phyloP scores from a whole-genome alignment of 2,329 filamentous ascomycete genomes.

The Hypoxylon sp. region DNA sequence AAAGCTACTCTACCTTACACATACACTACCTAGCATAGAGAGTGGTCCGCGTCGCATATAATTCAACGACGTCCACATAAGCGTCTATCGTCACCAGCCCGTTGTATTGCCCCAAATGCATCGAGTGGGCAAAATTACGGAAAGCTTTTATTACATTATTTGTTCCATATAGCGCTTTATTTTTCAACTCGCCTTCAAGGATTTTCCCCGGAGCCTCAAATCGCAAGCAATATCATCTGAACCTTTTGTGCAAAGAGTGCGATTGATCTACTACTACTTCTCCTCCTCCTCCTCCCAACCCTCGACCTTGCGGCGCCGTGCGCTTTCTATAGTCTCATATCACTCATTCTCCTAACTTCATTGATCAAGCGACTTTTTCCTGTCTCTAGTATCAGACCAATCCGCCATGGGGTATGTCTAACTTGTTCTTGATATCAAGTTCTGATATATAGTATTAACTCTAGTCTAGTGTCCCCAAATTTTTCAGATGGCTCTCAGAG shows the following conservation, averaged over 20 bases:
- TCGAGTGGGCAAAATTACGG: constrained; percentile 18
- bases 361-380: constrained; percentile 11
- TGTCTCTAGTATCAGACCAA: constrained; percentile 2
- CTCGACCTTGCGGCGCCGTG: constrained; percentile 12
- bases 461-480: constrained; percentile 78
- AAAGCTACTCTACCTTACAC: constrained; percentile 16
- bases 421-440: constrained; percentile 17
- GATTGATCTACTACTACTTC: constrained; percentile 1
- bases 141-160: constrained; percentile 23
- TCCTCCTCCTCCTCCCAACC: not conserved
- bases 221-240: constrained; percentile 16
- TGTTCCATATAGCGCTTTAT: constrained; percentile 39
- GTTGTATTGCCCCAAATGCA: constrained; percentile 41
- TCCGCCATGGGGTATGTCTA: constrained; percentile 49
- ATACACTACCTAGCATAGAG: not conserved
- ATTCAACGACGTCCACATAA: constrained; percentile 10
- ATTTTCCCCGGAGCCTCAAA: constrained; percentile 4
- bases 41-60: constrained; percentile 25
- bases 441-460: constrained; percentile 36
- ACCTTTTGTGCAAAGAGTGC: not conserved
- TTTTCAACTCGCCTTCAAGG: not conserved
- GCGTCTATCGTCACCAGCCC: constrained; percentile 10
- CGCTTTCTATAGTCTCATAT: constrained; percentile 10
- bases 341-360: not conserved
- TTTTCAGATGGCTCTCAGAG: constrained; percentile 99